phyloP scores from a whole-genome alignment of 129 eudicot species.

The Pseudognaphalium luteoalbum region DNA sequence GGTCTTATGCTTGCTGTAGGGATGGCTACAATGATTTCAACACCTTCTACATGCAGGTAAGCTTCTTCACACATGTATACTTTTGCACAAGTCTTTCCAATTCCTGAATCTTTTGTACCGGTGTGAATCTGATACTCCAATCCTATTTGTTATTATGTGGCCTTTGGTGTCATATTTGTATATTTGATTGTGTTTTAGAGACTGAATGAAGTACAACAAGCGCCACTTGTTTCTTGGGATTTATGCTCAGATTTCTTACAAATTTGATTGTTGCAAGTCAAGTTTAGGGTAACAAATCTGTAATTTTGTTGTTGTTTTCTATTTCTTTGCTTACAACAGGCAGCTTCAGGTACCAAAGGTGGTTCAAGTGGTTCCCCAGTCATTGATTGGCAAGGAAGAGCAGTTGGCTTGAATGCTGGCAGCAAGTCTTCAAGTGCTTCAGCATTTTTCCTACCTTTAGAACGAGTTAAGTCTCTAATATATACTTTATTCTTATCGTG shows the following conservation, averaged over 20 bases:
- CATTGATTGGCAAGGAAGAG: conserved; percentile 94
- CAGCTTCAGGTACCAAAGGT: conserved; percentile 99
- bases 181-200: background rate
- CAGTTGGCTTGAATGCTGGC: conserved; percentile 97
- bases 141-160: background rate
- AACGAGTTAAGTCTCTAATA: conserved; percentile 52
- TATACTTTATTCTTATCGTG: background rate
- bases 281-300: background rate
- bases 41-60: conserved; percentile 98
- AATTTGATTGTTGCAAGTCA: conserved; percentile 11
- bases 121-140: background rate
- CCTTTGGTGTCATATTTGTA: background rate
- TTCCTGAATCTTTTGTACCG: background rate
- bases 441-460: conserved; percentile 92
- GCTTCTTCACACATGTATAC: background rate
- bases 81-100: background rate
- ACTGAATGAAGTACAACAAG: background rate
- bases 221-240: background rate
- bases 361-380: conserved; percentile 99
- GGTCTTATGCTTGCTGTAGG: conserved; percentile 55
- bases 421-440: conserved; percentile 97
- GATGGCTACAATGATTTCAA: conserved; percentile 99
- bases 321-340: conserved; percentile 43
- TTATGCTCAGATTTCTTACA: background rate
- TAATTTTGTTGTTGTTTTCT: background rate